Evolutionary conservation across 148 eudicot genomes (phyloP).

Genomic region (Drosera capensis): DNA sequence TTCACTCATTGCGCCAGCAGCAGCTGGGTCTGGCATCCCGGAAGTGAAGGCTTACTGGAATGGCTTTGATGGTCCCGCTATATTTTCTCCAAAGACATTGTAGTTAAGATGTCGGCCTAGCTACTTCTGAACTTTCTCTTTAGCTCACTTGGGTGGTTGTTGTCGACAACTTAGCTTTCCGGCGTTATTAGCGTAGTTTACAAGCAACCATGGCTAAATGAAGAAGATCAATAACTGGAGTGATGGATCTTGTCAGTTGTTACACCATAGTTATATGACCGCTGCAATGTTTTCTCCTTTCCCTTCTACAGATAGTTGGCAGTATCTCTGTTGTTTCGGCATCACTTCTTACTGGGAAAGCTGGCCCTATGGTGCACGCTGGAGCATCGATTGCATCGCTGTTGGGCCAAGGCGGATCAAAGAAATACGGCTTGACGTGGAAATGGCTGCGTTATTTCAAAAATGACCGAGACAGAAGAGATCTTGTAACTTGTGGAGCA

Average conservation of each 20-base stretch:
- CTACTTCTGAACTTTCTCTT: background rate
- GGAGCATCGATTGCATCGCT: slow-evolving; percentile 72
- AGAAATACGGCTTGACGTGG: slow-evolving; percentile 59
- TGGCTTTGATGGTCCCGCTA: slow-evolving; percentile 88
- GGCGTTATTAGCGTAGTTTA: too few relatives aligned
- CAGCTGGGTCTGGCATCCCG: slow-evolving; percentile 94
- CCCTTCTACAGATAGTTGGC: slow-evolving; percentile 50
- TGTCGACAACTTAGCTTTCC: too few relatives aligned
- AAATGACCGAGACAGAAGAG: slow-evolving; percentile 81
- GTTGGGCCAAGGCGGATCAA: slow-evolving; percentile 73
- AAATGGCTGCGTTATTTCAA: slow-evolving; percentile 70
- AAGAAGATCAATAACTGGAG: too few relatives aligned
- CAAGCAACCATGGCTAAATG: too few relatives aligned
- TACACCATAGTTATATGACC: too few relatives aligned
- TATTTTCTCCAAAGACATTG: slow-evolving; percentile 59
- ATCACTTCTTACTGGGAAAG: slow-evolving; percentile 81
- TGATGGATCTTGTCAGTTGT: too few relatives aligned
- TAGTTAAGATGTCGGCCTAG: slow-evolving; percentile 36
- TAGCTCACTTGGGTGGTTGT: background rate
- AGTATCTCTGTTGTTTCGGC: slow-evolving; percentile 72
- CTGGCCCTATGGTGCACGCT: slow-evolving; percentile 90
- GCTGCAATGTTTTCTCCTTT: background rate
- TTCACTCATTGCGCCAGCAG: slow-evolving; percentile 59
- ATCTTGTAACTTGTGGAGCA: slow-evolving; percentile 83
- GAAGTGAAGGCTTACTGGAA: slow-evolving; percentile 94